Conservation (phyloP, 371 early-diverging fungal species). For the Mortierella sp. region DNA sequence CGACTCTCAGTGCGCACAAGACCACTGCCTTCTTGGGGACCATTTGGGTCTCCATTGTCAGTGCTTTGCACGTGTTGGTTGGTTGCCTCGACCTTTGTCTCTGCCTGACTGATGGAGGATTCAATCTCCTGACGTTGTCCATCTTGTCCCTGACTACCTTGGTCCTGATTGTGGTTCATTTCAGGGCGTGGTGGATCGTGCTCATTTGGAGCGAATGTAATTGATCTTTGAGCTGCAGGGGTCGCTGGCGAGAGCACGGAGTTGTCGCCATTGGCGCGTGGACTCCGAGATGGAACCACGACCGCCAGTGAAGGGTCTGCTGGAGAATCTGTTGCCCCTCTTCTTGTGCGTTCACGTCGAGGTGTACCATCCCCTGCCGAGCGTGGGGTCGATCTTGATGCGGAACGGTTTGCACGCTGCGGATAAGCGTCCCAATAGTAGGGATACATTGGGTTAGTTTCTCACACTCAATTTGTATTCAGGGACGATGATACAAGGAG, state of each 20-base stretch:
- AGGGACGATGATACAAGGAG: background rate
- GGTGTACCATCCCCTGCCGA: slow-evolving; percentile 24
- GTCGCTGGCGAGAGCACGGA: slow-evolving; percentile 5
- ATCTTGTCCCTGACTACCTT: slow-evolving; percentile 1
- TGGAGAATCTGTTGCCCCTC: slow-evolving; percentile 22
- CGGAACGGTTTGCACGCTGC: slow-evolving; percentile 37
- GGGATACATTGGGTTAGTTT: background rate
- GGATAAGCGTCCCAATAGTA: background rate
- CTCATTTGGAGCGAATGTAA: background rate
- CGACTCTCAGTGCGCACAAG: slow-evolving; percentile 35
- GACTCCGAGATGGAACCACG: slow-evolving; percentile 4
- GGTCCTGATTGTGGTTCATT: background rate
- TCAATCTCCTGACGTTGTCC: background rate
- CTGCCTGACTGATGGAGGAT: slow-evolving; percentile 1
- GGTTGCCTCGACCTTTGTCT: slow-evolving; percentile 13
- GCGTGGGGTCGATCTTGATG: slow-evolving; percentile 25
- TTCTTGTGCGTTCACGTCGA: slow-evolving; percentile 28
- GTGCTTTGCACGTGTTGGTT: background rate
- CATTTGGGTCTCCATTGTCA: background rate
- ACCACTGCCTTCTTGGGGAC: background rate
- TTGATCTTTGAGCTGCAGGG: background rate
- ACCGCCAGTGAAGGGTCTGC: slow-evolving; percentile 8
- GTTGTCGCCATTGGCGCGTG: background rate
- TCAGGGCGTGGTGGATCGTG: background rate
- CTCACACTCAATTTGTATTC: too few species aligned